phyloP scores from a whole-genome alignment of 2,329 filamentous ascomycete species.

The Colletotrichum sojae region DNA sequence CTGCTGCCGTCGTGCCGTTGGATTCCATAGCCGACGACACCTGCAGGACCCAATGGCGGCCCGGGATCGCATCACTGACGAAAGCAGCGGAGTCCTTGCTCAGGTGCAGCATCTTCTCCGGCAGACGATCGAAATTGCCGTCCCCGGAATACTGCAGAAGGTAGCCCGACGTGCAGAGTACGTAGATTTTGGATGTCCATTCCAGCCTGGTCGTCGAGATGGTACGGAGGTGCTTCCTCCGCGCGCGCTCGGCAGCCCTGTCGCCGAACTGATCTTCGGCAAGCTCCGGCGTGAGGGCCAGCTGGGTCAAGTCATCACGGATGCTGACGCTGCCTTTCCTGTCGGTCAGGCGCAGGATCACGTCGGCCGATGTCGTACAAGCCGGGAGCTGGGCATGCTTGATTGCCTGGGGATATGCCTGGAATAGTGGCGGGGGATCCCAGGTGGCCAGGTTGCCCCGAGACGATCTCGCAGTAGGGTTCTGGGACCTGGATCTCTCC shows the following conservation, averaged over 20 bases:
- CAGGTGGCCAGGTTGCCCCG: slow-evolving; percentile 62
- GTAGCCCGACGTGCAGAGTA: slow-evolving; percentile 79
- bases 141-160: slow-evolving; percentile 81
- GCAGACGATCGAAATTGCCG: slow-evolving; percentile 78
- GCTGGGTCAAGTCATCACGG: slow-evolving; percentile 51
- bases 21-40: slow-evolving; percentile 76
- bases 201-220: slow-evolving; percentile 66
- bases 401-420: slow-evolving; percentile 87
- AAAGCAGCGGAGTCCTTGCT: slow-evolving; percentile 84
- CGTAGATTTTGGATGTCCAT: slow-evolving; percentile 80
- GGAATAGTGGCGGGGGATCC: slow-evolving; percentile 84
- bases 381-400: slow-evolving; percentile 80
- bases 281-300: slow-evolving; percentile 42
- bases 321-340: slow-evolving; percentile 59
- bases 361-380: slow-evolving; percentile 77
- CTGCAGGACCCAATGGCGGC: slow-evolving; percentile 84
- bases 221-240: slow-evolving; percentile 64
- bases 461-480: slow-evolving; percentile 28
- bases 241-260: slow-evolving; percentile 54
- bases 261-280: slow-evolving; percentile 48
- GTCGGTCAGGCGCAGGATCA: slow-evolving; percentile 74
- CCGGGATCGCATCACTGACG: slow-evolving; percentile 84
- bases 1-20: slow-evolving; percentile 64
- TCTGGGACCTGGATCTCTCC: slow-evolving; percentile 29
- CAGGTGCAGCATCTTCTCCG: slow-evolving; percentile 81